Evolutionary conservation across 2,329 filamentous ascomycete genomes (phyloP), one percentile per base, ranked within the genome.

Genomic region (Ophiosphaerella korrae): DNA sequence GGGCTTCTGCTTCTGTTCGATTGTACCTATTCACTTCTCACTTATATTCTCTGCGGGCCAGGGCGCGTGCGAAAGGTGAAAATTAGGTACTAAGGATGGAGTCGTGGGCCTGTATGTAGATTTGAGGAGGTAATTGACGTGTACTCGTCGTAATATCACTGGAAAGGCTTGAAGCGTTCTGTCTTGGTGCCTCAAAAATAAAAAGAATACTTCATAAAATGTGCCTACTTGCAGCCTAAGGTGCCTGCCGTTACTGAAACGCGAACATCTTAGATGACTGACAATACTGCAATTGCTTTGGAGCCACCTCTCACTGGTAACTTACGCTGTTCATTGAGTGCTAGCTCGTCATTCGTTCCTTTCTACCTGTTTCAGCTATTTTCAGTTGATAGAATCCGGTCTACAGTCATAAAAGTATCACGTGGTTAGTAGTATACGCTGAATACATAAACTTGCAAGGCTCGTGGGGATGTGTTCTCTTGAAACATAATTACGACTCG

Each of bases 31-130:
- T 55, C 55, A 45, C 59, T 59, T 53, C 40, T 50, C 50, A 52
- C 57, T 64, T 60, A 32, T 60, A 58, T 63, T 52, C 64, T 68
- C 62, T 69, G 58, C 58, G 50, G 62, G 67, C 56, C 55, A 46
- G 57, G 56, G 47, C 45, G 39, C 41, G 48, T 40, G 50, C 31
- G 11, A 48, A 21, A 33, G 33, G 44, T 49, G 53, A 48, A 60
- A 53, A 53, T 29, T 7, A 29, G 26, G 26, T 58, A 60, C 57
- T 57, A 42, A 55, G 49, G 63, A 52, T 54, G 63, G 57, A 60
- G 42, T 55, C 38, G 50, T 35, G 50, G 32, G 34, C 53, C 41
- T 55, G 53, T 52, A 55, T 45, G 49, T 58, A 56, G 53, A 42
- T 54, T 61, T 38, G 47, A 58, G 52, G 54, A 44, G 45, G 50